Evolutionary conservation across 2,329 filamentous ascomycete species (phyloP).

Genomic region (Trichoderma arundinaceum): DNA sequence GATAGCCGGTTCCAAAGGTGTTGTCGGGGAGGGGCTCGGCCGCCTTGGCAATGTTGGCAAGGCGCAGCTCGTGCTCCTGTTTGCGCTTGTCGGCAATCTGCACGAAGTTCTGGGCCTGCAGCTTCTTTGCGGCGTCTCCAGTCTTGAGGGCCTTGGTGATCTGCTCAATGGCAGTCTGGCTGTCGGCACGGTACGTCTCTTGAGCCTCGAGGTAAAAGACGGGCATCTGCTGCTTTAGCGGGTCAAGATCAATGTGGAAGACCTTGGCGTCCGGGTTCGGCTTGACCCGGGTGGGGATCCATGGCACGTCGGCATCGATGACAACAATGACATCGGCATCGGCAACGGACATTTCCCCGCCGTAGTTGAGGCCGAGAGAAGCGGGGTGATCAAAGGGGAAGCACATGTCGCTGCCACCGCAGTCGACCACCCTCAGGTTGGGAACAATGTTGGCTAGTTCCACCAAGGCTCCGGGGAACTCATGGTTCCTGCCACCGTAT

Average conservation of each 20-base stretch:
- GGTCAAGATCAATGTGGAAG: conserved; percentile 70
- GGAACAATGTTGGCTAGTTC: conserved; percentile 70
- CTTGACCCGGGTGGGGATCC: conserved; percentile 79
- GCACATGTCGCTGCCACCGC: conserved; percentile 80
- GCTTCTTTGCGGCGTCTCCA: conserved; percentile 48
- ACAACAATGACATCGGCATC: conserved; percentile 85
- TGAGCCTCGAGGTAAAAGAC: conserved; percentile 73
- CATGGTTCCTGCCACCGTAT: conserved; percentile 72
- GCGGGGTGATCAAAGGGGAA: conserved; percentile 74
- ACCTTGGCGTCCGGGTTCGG: conserved; percentile 59
- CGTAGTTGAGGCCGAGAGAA: conserved; percentile 74
- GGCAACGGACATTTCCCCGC: conserved; percentile 73
- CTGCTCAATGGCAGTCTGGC: conserved; percentile 69
- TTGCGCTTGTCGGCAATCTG: conserved; percentile 54
- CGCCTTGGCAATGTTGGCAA: conserved; percentile 63
- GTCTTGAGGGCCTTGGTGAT: conserved; percentile 66
- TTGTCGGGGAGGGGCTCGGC: conserved; percentile 66
- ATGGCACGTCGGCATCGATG: conserved; percentile 88
- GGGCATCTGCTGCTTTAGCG: conserved; percentile 73
- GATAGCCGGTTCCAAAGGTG: conserved; percentile 49
- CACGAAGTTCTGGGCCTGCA: conserved; percentile 38
- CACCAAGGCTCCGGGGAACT: conserved; percentile 65
- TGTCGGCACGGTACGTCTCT: conserved; percentile 70
- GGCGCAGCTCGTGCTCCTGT: conserved; percentile 61
- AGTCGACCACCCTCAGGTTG: conserved; percentile 74